Evolutionary conservation across 2,329 filamentous ascomycete species (phyloP).

Genomic region (Helotiales sp.): DNA sequence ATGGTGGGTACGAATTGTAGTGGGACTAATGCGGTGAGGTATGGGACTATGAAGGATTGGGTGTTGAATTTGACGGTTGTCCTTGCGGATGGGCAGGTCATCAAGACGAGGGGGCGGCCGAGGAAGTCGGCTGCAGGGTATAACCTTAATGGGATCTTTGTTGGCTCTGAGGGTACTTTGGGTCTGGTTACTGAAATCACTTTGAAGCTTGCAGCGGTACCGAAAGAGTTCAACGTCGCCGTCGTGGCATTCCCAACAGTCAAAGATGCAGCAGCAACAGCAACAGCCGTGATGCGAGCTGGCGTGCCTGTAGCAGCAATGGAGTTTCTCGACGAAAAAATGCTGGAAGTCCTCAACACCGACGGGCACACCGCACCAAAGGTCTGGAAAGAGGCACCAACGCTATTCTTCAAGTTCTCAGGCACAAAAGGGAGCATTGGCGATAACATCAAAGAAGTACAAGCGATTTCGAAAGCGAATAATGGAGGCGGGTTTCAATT

Average conservation of each 20-base stretch:
- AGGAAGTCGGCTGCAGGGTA: slow-evolving; percentile 83
- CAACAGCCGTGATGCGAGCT: slow-evolving; percentile 72
- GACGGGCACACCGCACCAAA: slow-evolving; percentile 68
- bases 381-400: slow-evolving; percentile 75
- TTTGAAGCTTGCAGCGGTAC: slow-evolving; percentile 76
- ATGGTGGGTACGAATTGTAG: slow-evolving; percentile 82
- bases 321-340: slow-evolving; percentile 86
- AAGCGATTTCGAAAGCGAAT: slow-evolving; percentile 66
- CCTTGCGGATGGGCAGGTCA: slow-evolving; percentile 75
- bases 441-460: slow-evolving; percentile 74
- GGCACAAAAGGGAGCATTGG: slow-evolving; percentile 75
- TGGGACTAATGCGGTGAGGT: slow-evolving; percentile 79
- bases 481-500: slow-evolving; percentile 74
- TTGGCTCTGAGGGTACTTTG: slow-evolving; percentile 81
- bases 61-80: slow-evolving; percentile 83
- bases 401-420: slow-evolving; percentile 84
- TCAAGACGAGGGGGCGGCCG: slow-evolving; percentile 77
- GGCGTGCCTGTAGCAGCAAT: slow-evolving; percentile 38
- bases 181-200: slow-evolving; percentile 85
- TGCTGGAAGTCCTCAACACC: slow-evolving; percentile 80
- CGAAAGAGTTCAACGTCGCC: slow-evolving; percentile 75
- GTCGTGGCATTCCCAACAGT: slow-evolving; percentile 79
- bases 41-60: slow-evolving; percentile 89
- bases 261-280: slow-evolving; percentile 73
- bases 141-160: slow-evolving; percentile 78